phyloP scores from a whole-genome alignment of 768 basidiomycete genomes.

The Termitomyces titanicus region DNA sequence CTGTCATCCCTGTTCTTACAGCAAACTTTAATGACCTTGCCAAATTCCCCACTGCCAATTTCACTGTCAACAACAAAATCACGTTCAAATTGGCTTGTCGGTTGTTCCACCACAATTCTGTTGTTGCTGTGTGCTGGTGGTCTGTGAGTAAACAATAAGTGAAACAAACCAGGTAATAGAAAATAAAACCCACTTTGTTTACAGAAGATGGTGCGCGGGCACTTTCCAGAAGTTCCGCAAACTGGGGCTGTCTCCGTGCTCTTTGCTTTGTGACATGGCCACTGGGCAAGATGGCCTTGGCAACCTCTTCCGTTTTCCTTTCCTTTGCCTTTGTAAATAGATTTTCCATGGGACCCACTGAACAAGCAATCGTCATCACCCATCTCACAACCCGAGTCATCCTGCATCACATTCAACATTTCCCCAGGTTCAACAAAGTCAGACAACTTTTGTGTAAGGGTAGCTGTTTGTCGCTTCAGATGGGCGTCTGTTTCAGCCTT shows the following conservation, averaged over 20 bases:
- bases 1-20: conserved; percentile 54
- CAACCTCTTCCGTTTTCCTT: conserved; percentile 54
- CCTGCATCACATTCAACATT: conserved; percentile 34
- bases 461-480: conserved; percentile 54
- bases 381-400: conserved; percentile 53
- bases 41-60: conserved; percentile 91
- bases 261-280: conserved; percentile 75
- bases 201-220: conserved; percentile 42
- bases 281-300: conserved; percentile 69
- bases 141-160: conserved; percentile 1
- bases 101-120: conserved; percentile 32
- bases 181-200: conserved; percentile 29
- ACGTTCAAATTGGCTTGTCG: conserved; percentile 65
- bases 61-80: conserved; percentile 79
- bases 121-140: conserved; percentile 1
- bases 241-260: conserved; percentile 69
- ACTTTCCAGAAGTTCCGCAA: conserved; percentile 58
- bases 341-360: conserved; percentile 23
- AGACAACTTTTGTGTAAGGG: conserved; percentile 59
- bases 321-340: conserved; percentile 34
- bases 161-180: not conserved
- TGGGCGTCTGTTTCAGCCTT: conserved; percentile 53
- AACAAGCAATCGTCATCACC: conserved; percentile 39
- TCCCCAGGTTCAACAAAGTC: conserved; percentile 48
- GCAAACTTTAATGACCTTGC: conserved; percentile 83